Evolutionary conservation across 2,329 filamentous ascomycete species (phyloP), one percentile per base, ranked within the genome.

Genomic region (Neodidymelliopsis sp.): DNA sequence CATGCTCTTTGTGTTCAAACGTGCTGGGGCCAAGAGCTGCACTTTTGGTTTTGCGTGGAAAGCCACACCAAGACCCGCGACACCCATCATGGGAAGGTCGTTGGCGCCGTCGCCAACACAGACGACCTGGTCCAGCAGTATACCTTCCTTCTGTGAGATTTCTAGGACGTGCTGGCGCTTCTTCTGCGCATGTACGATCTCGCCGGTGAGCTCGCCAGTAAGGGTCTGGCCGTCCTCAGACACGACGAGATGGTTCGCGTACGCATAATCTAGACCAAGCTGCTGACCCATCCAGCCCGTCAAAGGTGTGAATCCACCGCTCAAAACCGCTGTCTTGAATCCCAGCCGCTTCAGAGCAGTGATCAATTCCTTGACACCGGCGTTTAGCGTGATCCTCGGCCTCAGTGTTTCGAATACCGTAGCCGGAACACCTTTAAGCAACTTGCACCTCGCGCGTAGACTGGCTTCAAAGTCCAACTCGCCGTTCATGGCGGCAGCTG

Each of bases 401-500:
- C 88, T 86, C 28, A 99, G 79, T 51, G 88, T 82, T 50, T 91
- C 85, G 63, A 95, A 96, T 12, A 97, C 87, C 46, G 84, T 84
- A 8, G 82, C 85, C 0, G 89, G 85, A 6, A 97, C 85, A 23
- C 92, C 93, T 62, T 87, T 88, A 29, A 99, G 82, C 31, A 97
- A 80, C 29, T 82, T 82, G 20, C 95, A 91, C 15, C 94, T 84
- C 70, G 89, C 90, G 49, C 86, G 85, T 66, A 99, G 85, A 1
- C 89, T 92, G 0, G 84, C 83, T 41, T 92, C 86, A 62, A 99
- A 99, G 71, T 97, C 92, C 25, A 97, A 80, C 77, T 97, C 92
- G 52, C 94, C 94, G 60, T 93, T 87, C 94, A 99, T 99, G 25
- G 94, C 93, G 24, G 91, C 88, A 51, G 88, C 87, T 0, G 94